A percentile compares a stretch with the other conserved stretches of the same genome.
Conservation (phyloP, 1,139 yeast genomes). For the Schwanniomyces etchellsii region DNA sequence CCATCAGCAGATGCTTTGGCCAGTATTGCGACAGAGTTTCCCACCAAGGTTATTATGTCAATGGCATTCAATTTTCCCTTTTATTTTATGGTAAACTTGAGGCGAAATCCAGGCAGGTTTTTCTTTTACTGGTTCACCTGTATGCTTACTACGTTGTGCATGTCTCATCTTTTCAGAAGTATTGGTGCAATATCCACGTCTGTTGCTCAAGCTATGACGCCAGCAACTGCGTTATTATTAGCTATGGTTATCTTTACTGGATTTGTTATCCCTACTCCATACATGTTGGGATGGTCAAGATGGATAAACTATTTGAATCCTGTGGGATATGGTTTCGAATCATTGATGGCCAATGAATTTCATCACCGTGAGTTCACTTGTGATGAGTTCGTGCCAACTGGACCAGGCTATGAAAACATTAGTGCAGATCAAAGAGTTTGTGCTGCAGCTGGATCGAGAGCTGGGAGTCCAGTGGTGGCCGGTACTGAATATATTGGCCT, state of each 20-base stretch:
- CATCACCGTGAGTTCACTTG: constrained; percentile 46
- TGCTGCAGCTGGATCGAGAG: constrained; percentile 53
- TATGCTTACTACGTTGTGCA: constrained; percentile 42
- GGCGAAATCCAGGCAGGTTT: constrained; percentile 55
- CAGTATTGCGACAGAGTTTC: constrained; percentile 52
- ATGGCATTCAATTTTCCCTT: constrained; percentile 40
- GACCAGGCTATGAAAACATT: constrained; percentile 41
- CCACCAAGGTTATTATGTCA: constrained; percentile 44
- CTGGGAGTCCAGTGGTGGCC: constrained; percentile 49
- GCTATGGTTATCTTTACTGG: constrained; percentile 55
- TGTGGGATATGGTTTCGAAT: constrained; percentile 50
- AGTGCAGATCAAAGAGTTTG: constrained; percentile 42
- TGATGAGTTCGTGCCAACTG: constrained; percentile 40
- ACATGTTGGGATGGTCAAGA: constrained; percentile 59
- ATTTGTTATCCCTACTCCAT: constrained; percentile 51
- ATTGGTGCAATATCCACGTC: constrained; percentile 54
- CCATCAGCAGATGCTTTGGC: constrained; percentile 66
- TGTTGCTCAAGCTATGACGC: constrained; percentile 56
- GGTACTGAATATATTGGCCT: constrained; percentile 53
- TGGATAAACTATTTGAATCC: constrained; percentile 61
- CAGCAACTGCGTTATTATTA: constrained; percentile 52
- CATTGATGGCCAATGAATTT: constrained; percentile 52
- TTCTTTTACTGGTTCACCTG: constrained; percentile 45
- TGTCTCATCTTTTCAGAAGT: constrained; percentile 56
- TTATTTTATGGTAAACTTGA: constrained; percentile 54